Conservation (phyloP, 352 stramenopile genomes). For the Globisporangium mamillatum region DNA sequence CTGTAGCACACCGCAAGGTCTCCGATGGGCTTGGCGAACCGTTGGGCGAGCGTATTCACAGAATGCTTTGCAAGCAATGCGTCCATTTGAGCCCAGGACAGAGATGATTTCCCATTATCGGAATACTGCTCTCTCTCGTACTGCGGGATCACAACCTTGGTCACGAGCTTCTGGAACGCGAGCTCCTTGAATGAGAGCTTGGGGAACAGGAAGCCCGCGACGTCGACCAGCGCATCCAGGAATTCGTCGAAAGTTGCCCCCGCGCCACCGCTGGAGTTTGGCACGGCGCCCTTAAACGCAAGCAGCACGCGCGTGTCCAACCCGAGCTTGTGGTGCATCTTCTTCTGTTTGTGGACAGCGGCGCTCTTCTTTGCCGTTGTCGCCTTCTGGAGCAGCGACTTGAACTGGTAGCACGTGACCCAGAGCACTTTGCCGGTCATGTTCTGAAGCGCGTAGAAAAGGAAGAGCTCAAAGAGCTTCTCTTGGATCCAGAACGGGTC, state of each 20-base stretch:
- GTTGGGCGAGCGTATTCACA: slow-evolving; percentile 28
- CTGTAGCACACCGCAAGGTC: slow-evolving; percentile 50
- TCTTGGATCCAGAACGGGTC: slow-evolving; percentile 63
- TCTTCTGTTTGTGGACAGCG: slow-evolving; percentile 8
- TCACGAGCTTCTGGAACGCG: slow-evolving; percentile 38
- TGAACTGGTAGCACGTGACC: slow-evolving; percentile 70
- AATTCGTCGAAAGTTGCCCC: slow-evolving; percentile 55
- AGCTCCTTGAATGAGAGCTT: slow-evolving; percentile 30
- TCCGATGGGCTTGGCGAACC: slow-evolving; percentile 40
- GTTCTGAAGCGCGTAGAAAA: slow-evolving; percentile 57
- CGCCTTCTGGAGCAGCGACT: slow-evolving; percentile 45
- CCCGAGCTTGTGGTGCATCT: slow-evolving; percentile 30
- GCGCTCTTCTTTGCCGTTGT: slow-evolving; percentile 5
- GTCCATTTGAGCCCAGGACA: slow-evolving; percentile 47
- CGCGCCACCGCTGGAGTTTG: slow-evolving; percentile 18
- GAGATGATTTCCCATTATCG: slow-evolving; percentile 3
- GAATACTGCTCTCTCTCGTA: slow-evolving; percentile 28
- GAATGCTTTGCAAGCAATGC: slow-evolving; percentile 26
- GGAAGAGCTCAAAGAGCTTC: slow-evolving; percentile 62
- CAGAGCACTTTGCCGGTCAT: slow-evolving; percentile 34
- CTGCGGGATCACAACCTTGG: slow-evolving; percentile 36
- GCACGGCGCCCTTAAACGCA: slow-evolving; percentile 30
- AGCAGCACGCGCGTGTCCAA: slow-evolving; percentile 42
- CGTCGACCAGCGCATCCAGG: slow-evolving; percentile 55
- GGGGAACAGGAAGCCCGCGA: slow-evolving; percentile 40